Percentiles rank a stretch among this genome's conserved stretches.
Conservation (phyloP, 768 basidiomycete species). For the Suillus hirtellus region DNA sequence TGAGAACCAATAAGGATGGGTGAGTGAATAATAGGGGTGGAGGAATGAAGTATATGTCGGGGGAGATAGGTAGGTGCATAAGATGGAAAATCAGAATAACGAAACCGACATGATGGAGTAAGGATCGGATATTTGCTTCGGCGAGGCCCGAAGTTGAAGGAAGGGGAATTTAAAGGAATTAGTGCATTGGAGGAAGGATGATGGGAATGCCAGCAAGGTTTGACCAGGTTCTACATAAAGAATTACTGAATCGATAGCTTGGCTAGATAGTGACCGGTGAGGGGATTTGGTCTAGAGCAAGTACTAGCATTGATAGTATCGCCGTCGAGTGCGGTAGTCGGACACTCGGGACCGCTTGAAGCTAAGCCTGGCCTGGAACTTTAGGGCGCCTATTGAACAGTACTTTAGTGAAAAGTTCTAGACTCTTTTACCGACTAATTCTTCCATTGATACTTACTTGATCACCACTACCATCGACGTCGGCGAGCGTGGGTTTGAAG, state of each 20-base stretch:
- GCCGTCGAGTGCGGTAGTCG: not conserved
- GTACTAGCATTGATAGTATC: not conserved
- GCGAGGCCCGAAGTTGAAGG: not conserved
- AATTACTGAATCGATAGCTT: not conserved
- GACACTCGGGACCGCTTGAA: not conserved
- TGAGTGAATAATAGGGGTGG: not conserved
- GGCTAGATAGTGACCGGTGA: not conserved
- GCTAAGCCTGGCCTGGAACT: not conserved
- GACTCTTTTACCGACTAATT: not conserved
- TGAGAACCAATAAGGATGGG: not conserved
- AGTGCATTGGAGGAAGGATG: not conserved
- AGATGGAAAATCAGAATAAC: not conserved
- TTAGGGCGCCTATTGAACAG: not conserved
- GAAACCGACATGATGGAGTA: not conserved
- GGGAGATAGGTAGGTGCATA: not conserved
- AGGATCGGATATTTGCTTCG: not conserved
- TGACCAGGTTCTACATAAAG: not conserved
- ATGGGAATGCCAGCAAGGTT: not conserved
- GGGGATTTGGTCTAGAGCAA: not conserved
- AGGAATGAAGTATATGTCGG: not conserved
- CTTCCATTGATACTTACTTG: not conserved
- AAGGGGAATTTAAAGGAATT: not conserved
- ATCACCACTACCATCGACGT: not conserved
- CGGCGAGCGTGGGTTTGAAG: not conserved
- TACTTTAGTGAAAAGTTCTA: slow-evolving; percentile 5